Evolutionary conservation across 495 filamentous ascomycete species (phyloP).

Genomic region (Beverwykella pulmonaria): DNA sequence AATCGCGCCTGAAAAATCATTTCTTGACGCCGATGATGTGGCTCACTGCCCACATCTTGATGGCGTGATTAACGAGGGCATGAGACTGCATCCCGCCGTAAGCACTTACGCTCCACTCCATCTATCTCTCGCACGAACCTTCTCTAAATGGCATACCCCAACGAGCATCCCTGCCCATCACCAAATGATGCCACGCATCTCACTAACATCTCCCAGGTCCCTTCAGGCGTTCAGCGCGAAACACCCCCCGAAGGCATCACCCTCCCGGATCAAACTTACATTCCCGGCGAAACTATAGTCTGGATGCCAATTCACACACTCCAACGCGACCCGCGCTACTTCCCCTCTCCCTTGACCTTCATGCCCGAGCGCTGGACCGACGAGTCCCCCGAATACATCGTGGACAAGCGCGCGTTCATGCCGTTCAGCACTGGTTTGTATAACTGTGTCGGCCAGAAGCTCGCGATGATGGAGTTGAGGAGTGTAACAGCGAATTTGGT

Average conservation of each 20-base stretch:
- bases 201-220: slow-evolving; percentile 15
- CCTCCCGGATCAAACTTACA: slow-evolving; percentile 18
- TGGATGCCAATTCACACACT: slow-evolving; percentile 24
- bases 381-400: slow-evolving; percentile 25
- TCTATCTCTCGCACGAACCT: background rate
- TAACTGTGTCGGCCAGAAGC: slow-evolving; percentile 28
- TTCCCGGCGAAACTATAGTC: slow-evolving; percentile 23
- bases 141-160: background rate
- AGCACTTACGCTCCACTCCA: background rate
- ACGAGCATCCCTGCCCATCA: background rate
- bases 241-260: slow-evolving; percentile 25
- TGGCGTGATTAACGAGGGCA: slow-evolving; percentile 34
- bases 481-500: slow-evolving; percentile 23
- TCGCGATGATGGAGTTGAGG: slow-evolving; percentile 27
- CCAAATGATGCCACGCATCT: background rate
- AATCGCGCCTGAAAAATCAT: slow-evolving; percentile 4
- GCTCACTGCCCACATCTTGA: slow-evolving; percentile 28
- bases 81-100: slow-evolving; percentile 35
- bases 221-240: slow-evolving; percentile 22
- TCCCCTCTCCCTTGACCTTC: slow-evolving; percentile 26
- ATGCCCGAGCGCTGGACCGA: slow-evolving; percentile 36
- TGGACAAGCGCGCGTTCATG: slow-evolving; percentile 31
- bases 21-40: slow-evolving; percentile 20
- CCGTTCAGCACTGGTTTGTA: slow-evolving; percentile 24
- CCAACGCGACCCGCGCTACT: slow-evolving; percentile 15